Evolutionary conservation across 2,329 filamentous ascomycete species (phyloP), one percentile per base, ranked within the genome.

Genomic region (Hypoxylon sp.): DNA sequence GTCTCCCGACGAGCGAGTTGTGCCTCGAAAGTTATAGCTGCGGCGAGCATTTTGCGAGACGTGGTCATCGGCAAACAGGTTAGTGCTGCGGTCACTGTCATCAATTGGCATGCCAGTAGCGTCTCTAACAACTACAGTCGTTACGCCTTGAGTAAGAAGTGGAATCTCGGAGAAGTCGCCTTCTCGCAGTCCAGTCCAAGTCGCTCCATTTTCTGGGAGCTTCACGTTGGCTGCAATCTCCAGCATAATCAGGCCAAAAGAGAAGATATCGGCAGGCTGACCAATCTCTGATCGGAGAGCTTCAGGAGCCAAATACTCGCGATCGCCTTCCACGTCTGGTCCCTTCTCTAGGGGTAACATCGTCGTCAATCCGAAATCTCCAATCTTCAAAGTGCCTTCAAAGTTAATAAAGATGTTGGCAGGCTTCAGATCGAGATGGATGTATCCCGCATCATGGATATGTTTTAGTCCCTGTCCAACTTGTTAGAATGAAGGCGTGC

Each of bases 161-260:
- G 94, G 94, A 13, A 98, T 88, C 72, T 95, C 93, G 65, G 92
- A 94, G 77, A 98, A 90, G 78, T 98, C 94, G 37, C 94, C 95
- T 62, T 92, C 92, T 53, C 96, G 90, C 51, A 99, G 87, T 52
- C 93, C 93, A 76, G 95, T 90, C 96, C 96, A 99, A 14, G 92
- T 93, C 14, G 90, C 87, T 50, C 96, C 96, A 72, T 98, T 97
- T 77, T 98, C 94, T 0, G 96, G 96, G 29, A 99, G 90, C 70
- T 94, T 91, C 55, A 97, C 94, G 76, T 99, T 99, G 70, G 92
- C 94, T 26, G 94, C 95, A 75, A 94, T 96, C 82, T 99, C 96
- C 54, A 98, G 89, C 79, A 97, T 92, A 80, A 98, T 97, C 74
- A 98, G 88, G 56, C 96, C 96, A 31, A 99, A 88, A 10, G 96